Evolutionary conservation across 1,139 yeast genomes (phyloP).

Genomic region (Protomyces lactucae-debilis): DNA sequence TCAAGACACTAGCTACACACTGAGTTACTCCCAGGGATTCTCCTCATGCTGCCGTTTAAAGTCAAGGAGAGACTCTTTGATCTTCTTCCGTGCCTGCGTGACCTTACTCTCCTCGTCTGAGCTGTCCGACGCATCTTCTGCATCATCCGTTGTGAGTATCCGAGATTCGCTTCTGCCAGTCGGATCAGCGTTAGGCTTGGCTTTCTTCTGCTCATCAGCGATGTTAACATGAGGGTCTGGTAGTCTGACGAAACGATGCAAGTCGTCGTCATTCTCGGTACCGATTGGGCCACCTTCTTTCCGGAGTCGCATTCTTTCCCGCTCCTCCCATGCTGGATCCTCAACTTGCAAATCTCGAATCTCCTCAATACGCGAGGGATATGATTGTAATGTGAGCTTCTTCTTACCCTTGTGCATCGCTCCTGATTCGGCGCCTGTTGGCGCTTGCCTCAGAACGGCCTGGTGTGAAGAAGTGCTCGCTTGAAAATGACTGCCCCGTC

Average conservation of each 20-base stretch:
- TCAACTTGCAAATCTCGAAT: conserved; percentile 16
- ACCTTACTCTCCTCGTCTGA: background rate
- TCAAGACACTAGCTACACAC: background rate
- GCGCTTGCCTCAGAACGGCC: conserved; percentile 1
- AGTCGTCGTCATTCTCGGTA: conserved; percentile 9
- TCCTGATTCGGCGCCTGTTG: conserved; percentile 19
- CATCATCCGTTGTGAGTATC: background rate
- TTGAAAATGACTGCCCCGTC: conserved; percentile 10
- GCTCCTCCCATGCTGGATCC: conserved; percentile 24
- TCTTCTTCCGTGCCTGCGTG: background rate
- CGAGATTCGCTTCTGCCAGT: background rate
- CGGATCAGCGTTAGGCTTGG: background rate
- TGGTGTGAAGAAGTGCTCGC: conserved; percentile 23
- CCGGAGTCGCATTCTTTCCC: conserved; percentile 19
- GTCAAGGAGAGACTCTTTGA: background rate
- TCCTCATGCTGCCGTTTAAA: background rate
- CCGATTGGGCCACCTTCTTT: conserved; percentile 20
- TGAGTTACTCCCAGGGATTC: background rate
- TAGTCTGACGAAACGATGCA: conserved; percentile 15
- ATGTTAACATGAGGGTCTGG: background rate
- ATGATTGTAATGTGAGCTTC: conserved; percentile 9
- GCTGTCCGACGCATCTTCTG: background rate
- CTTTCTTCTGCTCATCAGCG: background rate
- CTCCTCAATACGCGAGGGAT: conserved; percentile 18
- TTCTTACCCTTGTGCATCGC: conserved; percentile 5